Conservation (phyloP, 345 rosid genomes). For the Cardamine chenopodiifolia region DNA sequence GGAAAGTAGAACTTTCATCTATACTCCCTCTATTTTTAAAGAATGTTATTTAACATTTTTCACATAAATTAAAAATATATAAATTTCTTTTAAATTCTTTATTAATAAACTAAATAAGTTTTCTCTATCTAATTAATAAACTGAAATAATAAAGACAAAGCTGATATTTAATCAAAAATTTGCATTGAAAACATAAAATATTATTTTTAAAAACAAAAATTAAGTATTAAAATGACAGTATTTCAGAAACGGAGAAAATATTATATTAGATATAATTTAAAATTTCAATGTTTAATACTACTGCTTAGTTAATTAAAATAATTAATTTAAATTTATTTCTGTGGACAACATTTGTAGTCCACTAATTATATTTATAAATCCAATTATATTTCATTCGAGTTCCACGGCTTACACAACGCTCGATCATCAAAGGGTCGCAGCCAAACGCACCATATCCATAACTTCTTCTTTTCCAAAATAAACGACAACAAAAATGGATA, state of each 20-base stretch:
- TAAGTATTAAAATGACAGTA: too few species aligned
- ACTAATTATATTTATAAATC: not conserved
- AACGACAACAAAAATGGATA: constrained; percentile 15
- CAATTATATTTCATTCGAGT: not conserved
- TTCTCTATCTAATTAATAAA: too few species aligned
- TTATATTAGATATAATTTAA: not conserved
- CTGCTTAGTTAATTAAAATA: not conserved
- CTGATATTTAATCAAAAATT: too few species aligned
- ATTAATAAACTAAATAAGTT: too few species aligned
- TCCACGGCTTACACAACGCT: not conserved
- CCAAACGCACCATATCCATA: constrained; percentile 27
- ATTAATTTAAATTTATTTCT: not conserved
- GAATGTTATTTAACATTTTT: too few species aligned
- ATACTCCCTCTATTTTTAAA: too few species aligned
- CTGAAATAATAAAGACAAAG: too few species aligned
- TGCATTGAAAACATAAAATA: too few species aligned
- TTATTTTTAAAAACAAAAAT: too few species aligned
- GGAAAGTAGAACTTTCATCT: not conserved
- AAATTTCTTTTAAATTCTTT: too few species aligned
- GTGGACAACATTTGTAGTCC: not conserved
- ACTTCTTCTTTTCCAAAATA: not conserved
- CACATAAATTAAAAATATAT: too few species aligned
- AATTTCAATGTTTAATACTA: not conserved
- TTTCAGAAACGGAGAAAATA: too few species aligned
- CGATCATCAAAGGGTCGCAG: not conserved